Evolutionary conservation across 2,329 filamentous ascomycete species (phyloP), one percentile per base, ranked within the genome.

Genomic region (Nigrospora sphaerica): DNA sequence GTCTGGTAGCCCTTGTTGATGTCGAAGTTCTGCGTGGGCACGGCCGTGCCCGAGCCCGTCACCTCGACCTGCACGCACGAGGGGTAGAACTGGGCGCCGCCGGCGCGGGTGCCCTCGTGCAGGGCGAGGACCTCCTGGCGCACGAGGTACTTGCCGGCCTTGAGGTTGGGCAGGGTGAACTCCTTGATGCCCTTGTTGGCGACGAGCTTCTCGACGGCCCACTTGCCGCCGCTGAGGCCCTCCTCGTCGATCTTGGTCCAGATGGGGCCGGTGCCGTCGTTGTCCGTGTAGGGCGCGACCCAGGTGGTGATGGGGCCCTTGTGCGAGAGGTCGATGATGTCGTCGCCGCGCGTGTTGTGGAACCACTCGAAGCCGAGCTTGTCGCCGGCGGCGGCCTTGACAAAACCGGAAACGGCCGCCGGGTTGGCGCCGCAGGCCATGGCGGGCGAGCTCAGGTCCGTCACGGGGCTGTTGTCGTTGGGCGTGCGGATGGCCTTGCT

Each of bases 31-130:
- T 67, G 50, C 49, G 61, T 55, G 18, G 73, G 71, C 48, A 66
- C 65, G 44, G 66, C 71, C 49, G 74, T 70, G 41, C 77, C 77
- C 38, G 66, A 64, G 44, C 78, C 77, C 32, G 74, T 75, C 52
- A 84, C 66, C 58, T 80, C 71, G 51, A 85, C 58, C 68, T 85
- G 82, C 55, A 80, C 67, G 62, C 81, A 78, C 52, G 73, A 70
- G 47, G 75, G 74, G 63, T 78, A 78, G 62, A 76, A 75, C 62
- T 76, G 73, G 44, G 72, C 71, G 19, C 73, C 72, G 51, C 73
- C 64, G 45, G 58, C 57, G 58, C 66, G 57, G 32, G 42, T 42
- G n/a, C 66, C 66, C 13, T 55, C 58, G 54, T 71, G 68, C 13
- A 71, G 60, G 12, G 61, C 67, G 31, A 70, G 56, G 34, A 68